A percentile compares a stretch with the other conserved stretches of the same genome.
These are phyloP conservation scores for Lagerstroemia speciosa DNA, from an alignment of 345 rosid genomes.

Conservation along the genomic window DNA sequence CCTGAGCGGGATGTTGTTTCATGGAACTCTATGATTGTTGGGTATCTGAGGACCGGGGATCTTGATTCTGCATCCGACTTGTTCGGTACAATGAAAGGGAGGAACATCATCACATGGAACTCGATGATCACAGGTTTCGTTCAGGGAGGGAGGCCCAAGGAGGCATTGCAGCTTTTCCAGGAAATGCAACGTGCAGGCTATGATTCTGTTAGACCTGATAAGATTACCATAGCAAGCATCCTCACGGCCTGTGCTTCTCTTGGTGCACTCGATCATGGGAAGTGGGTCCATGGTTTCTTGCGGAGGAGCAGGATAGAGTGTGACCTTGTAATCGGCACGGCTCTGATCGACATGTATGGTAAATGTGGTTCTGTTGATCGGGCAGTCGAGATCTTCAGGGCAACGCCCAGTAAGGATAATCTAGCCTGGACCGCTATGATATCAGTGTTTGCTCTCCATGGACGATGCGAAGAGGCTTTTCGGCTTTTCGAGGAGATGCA, in stretches of 20 bases:
- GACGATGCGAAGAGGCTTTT: constrained; percentile 40
- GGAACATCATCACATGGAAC: constrained; percentile 45
- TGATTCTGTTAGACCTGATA: constrained; percentile 32
- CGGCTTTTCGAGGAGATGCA: constrained; percentile 37
- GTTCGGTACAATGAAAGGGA: constrained; percentile 28
- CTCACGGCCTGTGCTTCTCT: constrained; percentile 58
- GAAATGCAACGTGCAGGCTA: constrained; percentile 29
- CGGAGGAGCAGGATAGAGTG: constrained; percentile 35
- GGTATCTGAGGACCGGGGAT: constrained; percentile 38
- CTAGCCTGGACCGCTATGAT: constrained; percentile 60
- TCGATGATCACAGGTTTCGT: constrained; percentile 50
- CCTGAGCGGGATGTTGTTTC: constrained; percentile 37
- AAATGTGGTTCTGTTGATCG: constrained; percentile 44
- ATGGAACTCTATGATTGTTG: constrained; percentile 47
- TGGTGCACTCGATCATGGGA: constrained; percentile 47
- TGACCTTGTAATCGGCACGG: constrained; percentile 42
- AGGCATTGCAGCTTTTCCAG: constrained; percentile 40
- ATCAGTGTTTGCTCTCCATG: constrained; percentile 47
- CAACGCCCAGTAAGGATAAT: constrained; percentile 40
- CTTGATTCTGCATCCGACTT: constrained; percentile 34
- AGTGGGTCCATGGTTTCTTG: constrained; percentile 40
- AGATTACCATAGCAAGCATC: constrained; percentile 42
- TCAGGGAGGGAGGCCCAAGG: constrained; percentile 43
- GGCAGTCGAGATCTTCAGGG: constrained; percentile 36
- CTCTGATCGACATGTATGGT: constrained; percentile 60